phyloP scores from a whole-genome alignment of 805 yeast genomes.

The Candida odintsovae region DNA sequence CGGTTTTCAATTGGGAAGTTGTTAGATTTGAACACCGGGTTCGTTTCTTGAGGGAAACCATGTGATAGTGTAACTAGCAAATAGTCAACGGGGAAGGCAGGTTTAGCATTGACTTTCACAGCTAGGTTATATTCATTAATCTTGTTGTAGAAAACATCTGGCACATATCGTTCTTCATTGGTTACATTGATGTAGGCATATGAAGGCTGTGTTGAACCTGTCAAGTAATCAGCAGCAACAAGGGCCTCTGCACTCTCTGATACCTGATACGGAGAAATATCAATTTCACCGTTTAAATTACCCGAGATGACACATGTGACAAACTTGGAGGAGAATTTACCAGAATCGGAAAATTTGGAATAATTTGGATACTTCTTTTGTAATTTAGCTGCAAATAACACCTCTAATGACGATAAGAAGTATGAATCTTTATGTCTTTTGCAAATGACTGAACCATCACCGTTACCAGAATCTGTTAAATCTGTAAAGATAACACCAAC shows the following conservation, averaged over 20 bases:
- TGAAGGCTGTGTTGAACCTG: conserved; percentile 87
- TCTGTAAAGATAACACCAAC: conserved; percentile 91
- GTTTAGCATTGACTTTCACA: conserved; percentile 84
- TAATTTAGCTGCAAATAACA: conserved; percentile 72
- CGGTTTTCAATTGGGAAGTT: conserved; percentile 78
- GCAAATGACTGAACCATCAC: conserved; percentile 85
- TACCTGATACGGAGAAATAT: conserved; percentile 85
- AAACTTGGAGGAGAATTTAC: conserved; percentile 77
- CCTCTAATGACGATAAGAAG: conserved; percentile 84
- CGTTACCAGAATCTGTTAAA: conserved; percentile 77
- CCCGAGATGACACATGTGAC: conserved; percentile 93
- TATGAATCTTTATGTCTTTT: conserved; percentile 91
- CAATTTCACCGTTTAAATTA: conserved; percentile 83
- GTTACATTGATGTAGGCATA: conserved; percentile 76
- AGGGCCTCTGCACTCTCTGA: conserved; percentile 83
- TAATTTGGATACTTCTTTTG: conserved; percentile 62
- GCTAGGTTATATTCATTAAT: conserved; percentile 83
- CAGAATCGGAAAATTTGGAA: conserved; percentile 57
- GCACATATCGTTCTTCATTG: conserved; percentile 76
- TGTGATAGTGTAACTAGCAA: conserved; percentile 82
- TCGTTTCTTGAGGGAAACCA: conserved; percentile 73
- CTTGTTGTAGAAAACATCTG: conserved; percentile 83
- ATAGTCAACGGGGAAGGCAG: conserved; percentile 91
- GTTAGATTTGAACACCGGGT: conserved; percentile 42
- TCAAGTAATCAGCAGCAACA: conserved; percentile 77